Evolutionary conservation across 352 stramenopile species (phyloP), one percentile per base, ranked within the genome.

Genomic region (Elongisporangium prolatum): DNA sequence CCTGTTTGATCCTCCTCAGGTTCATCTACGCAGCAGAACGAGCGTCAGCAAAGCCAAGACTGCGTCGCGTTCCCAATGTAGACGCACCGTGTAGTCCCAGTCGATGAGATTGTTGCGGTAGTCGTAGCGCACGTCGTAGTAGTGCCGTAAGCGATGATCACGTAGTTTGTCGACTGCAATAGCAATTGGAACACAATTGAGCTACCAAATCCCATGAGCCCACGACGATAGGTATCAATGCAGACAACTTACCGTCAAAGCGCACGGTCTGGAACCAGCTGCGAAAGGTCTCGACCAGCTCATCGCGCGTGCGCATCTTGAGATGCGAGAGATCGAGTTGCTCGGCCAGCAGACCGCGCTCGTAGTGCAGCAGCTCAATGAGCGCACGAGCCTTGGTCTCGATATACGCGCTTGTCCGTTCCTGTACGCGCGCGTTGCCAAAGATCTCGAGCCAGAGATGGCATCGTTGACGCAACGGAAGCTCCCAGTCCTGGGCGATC

Each of bases 51-150:
- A n/a, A 34, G 24, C 3, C 4, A 34, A 3, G 24, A 34, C 24
- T 34, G 24, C 24, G 7, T 34, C 7, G n/a, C 24, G 24, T 7
- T 34, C 7, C 4, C 24, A 3, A 34, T 34, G 24, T 7, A 7
- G 2, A 48, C 69, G 40, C 53, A 89, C 84, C 24, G 84, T 93
- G 78, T 98, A 98, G 68, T 98, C 95, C 95, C 94, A 98, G 64
- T 98, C 95, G 51, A 97, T 85, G 61, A 97, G 69, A 56, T 96
- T 97, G 50, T 91, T 79, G 21, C 91, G 83, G 69, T 93, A 88
- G 69, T 98, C 95, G 73, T 96, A 98, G 47, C 93, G 86, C 50
- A 85, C 76, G 61, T 95, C 91, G 67, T 97, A 98, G 60, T 92
- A 97, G 60, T 93, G 72, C 10, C 93, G 89, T 28, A 97, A 68